Conservation (phyloP, 352 stramenopile species). For the Aphanomyces invadans region DNA sequence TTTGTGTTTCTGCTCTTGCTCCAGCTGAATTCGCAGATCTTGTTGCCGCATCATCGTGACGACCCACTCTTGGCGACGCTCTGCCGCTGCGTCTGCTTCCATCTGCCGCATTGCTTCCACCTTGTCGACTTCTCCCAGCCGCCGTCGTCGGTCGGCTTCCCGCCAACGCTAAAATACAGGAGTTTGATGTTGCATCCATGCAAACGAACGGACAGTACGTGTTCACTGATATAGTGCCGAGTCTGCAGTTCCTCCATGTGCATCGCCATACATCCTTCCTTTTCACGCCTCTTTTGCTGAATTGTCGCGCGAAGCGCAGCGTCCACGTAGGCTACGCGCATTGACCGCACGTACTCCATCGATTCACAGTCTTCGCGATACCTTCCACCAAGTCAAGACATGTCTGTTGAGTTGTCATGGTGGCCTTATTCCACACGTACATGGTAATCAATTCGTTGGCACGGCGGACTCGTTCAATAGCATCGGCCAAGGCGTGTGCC, state of each 20-base stretch:
- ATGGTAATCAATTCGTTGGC: constrained; percentile 36
- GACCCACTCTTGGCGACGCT: not conserved
- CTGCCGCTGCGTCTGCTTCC: constrained; percentile 3
- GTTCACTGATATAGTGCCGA: constrained; percentile 37
- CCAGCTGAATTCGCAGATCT: constrained; percentile 32
- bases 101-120: not conserved
- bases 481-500: constrained; percentile 11
- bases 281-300: constrained; percentile 30
- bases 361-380: constrained; percentile 39
- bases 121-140: constrained; percentile 20
- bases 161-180: not conserved
- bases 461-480: constrained; percentile 33
- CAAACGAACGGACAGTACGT: not conserved
- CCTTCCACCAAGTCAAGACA: too few relatives aligned
- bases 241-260: constrained; percentile 48
- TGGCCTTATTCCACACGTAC: too few relatives aligned
- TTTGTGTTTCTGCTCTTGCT: constrained; percentile 26
- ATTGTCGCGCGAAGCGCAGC: constrained; percentile 31
- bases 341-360: constrained; percentile 37
- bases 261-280: constrained; percentile 45
- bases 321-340: constrained; percentile 35
- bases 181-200: not conserved
- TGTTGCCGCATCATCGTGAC: not conserved
- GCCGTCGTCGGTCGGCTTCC: not conserved
- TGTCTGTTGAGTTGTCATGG: too few relatives aligned